A percentile compares a stretch with the other conserved stretches of the same genome.
phyloP scores from a whole-genome alignment of 495 filamentous ascomycete species.

The Penicillium cinerascens region DNA sequence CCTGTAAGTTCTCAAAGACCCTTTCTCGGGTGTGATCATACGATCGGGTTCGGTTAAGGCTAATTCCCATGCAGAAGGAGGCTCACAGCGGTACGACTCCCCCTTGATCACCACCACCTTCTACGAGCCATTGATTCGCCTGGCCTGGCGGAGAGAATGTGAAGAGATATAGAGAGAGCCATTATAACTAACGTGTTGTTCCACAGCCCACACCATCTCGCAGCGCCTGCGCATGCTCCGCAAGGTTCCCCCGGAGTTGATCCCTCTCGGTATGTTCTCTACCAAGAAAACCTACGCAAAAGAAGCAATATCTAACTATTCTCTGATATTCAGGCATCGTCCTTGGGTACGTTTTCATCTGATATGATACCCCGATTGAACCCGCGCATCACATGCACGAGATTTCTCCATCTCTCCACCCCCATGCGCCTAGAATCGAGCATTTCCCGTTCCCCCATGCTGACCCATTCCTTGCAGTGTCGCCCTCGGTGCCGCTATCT shows the following conservation, averaged over 20 bases:
- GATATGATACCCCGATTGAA: slow-evolving; percentile 12
- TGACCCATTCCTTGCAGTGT: slow-evolving; percentile 46
- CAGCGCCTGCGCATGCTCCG: slow-evolving; percentile 76
- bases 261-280: slow-evolving; percentile 76
- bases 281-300: neutral
- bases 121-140: slow-evolving; percentile 10
- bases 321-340: slow-evolving; percentile 64
- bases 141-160: neutral
- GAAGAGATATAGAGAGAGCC: neutral
- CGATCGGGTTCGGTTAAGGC: slow-evolving; percentile 30
- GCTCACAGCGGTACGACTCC: slow-evolving; percentile 69
- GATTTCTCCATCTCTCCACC: slow-evolving; percentile 10
- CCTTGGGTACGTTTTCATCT: slow-evolving; percentile 56
- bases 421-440: slow-evolving; percentile 3
- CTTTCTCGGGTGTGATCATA: slow-evolving; percentile 16
- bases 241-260: slow-evolving; percentile 88
- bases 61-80: slow-evolving; percentile 63
- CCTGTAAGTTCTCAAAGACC: slow-evolving; percentile 61
- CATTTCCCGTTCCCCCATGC: slow-evolving; percentile 1
- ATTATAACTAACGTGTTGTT: slow-evolving; percentile 30
- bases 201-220: slow-evolving; percentile 89
- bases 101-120: slow-evolving; percentile 4
- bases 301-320: slow-evolving; percentile 18
- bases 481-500: slow-evolving; percentile 68
- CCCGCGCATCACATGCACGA: slow-evolving; percentile 14